A percentile compares a stretch with the other conserved stretches of the same genome.
phyloP scores from a whole-genome alignment of 257 asterid species.

The Leonotis leonurus region DNA sequence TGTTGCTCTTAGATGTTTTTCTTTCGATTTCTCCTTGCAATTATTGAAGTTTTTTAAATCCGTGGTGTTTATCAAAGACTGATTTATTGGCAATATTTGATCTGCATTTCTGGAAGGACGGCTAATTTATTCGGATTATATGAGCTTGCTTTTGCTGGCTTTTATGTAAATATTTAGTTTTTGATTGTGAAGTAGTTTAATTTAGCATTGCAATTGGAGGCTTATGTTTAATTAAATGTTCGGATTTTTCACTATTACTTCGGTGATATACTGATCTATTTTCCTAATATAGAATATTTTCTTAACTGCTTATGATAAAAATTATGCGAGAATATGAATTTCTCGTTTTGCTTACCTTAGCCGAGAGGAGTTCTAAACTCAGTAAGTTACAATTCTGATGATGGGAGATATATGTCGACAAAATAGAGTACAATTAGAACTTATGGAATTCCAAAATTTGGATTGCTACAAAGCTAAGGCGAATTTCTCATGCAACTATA shows the following conservation, averaged over 20 bases:
- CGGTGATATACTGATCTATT: background rate
- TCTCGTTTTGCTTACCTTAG: too few species aligned
- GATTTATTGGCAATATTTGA: too few species aligned
- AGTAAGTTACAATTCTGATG: background rate
- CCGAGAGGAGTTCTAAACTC: background rate
- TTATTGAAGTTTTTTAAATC: background rate
- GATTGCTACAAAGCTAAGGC: background rate
- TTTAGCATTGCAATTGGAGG: background rate
- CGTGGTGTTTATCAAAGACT: background rate
- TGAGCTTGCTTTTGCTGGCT: too few species aligned
- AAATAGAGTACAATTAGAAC: background rate
- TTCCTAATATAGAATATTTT: background rate
- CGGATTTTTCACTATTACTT: background rate
- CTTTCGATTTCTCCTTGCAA: background rate
- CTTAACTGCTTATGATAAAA: slow-evolving; percentile 3
- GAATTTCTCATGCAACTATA: background rate
- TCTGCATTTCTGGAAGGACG: too few species aligned
- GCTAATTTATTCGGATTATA: too few species aligned
- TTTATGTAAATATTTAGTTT: too few species aligned
- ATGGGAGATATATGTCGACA: background rate
- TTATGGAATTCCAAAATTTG: background rate
- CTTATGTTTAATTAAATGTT: background rate
- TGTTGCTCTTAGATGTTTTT: background rate
- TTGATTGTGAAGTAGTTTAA: too few species aligned
- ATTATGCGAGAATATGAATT: background rate